These are phyloP conservation scores for Silene coronaria DNA, from an alignment of 179 eudicot species.

Conservation along the genomic window DNA sequence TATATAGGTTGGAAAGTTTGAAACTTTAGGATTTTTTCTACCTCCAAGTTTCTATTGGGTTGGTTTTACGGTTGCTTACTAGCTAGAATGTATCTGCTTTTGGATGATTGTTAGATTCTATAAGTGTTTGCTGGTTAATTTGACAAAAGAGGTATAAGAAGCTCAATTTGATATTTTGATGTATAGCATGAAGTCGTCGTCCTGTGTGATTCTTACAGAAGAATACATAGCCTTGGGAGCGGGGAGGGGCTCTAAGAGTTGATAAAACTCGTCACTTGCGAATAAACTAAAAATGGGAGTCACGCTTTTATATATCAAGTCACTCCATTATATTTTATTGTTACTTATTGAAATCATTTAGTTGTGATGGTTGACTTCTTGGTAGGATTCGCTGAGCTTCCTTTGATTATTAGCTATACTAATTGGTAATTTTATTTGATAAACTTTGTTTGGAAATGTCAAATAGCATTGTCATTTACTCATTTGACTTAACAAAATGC, in stretches of 20 bases:
- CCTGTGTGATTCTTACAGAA: background rate
- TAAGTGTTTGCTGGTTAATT: background rate
- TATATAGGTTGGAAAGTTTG: background rate
- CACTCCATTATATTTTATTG: too few relatives aligned
- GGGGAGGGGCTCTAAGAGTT: background rate
- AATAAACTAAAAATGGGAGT: background rate
- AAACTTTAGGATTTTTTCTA: background rate
- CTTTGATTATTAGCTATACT: background rate
- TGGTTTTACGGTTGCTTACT: background rate
- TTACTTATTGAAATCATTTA: too few relatives aligned
- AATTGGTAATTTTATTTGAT: background rate
- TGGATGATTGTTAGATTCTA: background rate
- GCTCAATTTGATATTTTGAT: background rate
- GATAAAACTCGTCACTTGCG: background rate
- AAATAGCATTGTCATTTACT: too few relatives aligned
- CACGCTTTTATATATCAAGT: too few relatives aligned
- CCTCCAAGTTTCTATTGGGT: slow-evolving; percentile 3
- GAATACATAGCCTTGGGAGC: background rate
- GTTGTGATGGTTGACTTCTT: background rate
- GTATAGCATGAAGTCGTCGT: background rate
- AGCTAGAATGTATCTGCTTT: background rate
- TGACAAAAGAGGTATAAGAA: too few relatives aligned
- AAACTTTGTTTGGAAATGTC: too few relatives aligned
- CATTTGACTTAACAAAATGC: too few relatives aligned
- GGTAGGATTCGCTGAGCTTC: background rate